Base-by-base conservation (phyloP, 2,329 filamentous ascomycete species). In the Albifimbria verrucaria region DNA sequence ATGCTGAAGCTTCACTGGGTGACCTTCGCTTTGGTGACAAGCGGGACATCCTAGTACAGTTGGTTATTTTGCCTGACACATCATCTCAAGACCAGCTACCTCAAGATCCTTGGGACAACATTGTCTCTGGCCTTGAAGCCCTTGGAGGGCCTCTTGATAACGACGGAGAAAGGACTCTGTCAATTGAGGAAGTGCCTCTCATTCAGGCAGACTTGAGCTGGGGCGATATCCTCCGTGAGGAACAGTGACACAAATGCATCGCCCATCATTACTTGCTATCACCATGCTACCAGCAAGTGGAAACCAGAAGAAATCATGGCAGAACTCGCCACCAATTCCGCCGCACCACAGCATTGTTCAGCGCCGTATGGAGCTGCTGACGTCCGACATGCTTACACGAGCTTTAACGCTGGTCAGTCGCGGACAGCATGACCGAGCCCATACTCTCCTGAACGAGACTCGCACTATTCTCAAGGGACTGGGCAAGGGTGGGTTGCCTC, bases 11-110 rank as follows among this genome's bases (percentile, higher is more conserved):
- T 10, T 87, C 89, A 1, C 77, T 99, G 22, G 94, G 94, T 32
- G 94, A 99, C 70, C 77, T 99, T 49, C 85, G 92, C 46, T 97
- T 97, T 66, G 94, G 94, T 32, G 94, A 99, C 71, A 99, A 97
- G 79, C 72, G 80, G 68, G 94, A 97, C 68, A 88, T 99, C 54
- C 80, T 99, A 4, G 92, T 99, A 4, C 94, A 99, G 70, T 81
- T 99, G 6, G 90, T 92, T 25, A 96, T 99, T 60, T 79, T 90
- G 28, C 91, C 94, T 0, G 94, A 99, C 68, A 94, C 83, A 57
- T 80, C 88, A 1, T 83, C 83, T 0, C 89, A 91, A 55, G 94
- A 99, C 57, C 86, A 90, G 62, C 78, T 95, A 41, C 92, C 92
- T 7, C 90, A 96, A 65, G 94, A 99, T 66, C 87, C 92, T 0